Conservation (phyloP, 345 rosid species). For the Stellera chamaejasme region DNA sequence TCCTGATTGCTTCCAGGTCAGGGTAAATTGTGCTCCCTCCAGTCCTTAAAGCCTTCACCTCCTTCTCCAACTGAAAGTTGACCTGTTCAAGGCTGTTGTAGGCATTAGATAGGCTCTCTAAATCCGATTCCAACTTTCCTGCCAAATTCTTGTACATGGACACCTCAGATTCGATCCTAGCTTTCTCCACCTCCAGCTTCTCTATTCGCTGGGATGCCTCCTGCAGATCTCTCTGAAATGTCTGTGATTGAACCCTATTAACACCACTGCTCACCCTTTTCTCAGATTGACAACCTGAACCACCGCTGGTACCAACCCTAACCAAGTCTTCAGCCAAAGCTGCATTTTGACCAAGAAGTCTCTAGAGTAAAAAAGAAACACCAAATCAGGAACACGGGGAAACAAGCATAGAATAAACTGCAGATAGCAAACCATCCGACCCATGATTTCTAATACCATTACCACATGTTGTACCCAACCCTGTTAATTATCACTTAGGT, state of each 20-base stretch:
- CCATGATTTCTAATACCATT: too few relatives aligned
- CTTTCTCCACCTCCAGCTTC: conserved; percentile 60
- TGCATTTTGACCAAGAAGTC: conserved; percentile 79
- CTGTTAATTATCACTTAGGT: too few relatives aligned
- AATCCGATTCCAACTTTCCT: conserved; percentile 75
- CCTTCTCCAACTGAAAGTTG: conserved; percentile 71
- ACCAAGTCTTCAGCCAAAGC: conserved; percentile 84
- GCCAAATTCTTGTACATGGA: conserved; percentile 59
- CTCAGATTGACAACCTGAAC: conserved; percentile 47
- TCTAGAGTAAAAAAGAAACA: conserved; percentile 29
- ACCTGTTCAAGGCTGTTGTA: conserved; percentile 83
- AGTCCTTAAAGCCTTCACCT: conserved; percentile 61
- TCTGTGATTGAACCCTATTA: conserved; percentile 65
- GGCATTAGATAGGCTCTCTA: conserved; percentile 79
- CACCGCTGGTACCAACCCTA: conserved; percentile 46
- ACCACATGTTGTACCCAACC: too few relatives aligned
- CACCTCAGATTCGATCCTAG: conserved; percentile 59
- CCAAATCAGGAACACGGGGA: not conserved
- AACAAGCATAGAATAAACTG: not conserved
- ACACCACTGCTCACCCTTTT: conserved; percentile 39
- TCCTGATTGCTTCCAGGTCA: conserved; percentile 60
- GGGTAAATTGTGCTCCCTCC: conserved; percentile 36
- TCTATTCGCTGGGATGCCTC: conserved; percentile 72
- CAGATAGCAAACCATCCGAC: too few relatives aligned
- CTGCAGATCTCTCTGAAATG: conserved; percentile 73